Evolutionary conservation across 2,329 filamentous ascomycete genomes (phyloP), one percentile per base, ranked within the genome.

Genomic region (Ilyonectria sp.): DNA sequence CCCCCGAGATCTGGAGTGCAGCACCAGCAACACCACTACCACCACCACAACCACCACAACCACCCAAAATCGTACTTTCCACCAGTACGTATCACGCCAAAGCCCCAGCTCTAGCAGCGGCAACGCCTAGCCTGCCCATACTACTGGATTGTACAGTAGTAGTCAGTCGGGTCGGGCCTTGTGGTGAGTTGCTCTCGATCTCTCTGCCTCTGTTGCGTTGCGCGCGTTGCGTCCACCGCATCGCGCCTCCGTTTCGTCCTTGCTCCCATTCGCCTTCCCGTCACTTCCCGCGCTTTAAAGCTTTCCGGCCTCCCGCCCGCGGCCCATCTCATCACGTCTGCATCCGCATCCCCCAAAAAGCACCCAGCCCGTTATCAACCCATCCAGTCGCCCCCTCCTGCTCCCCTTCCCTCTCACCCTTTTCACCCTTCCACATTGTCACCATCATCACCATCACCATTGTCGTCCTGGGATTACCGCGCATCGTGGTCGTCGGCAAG

Each of bases 281-380:
- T 71, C 68, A 67, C 67, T 72, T 75, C 72, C 74, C 74, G 74
- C 58, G 50, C 58, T 74, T 65, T 58, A 63, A 73, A 70, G 69
- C 63, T 65, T 69, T 68, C 72, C 68, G 74, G 72, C 68, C 56
- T 74, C 68, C 72, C 68, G 72, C 54, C 69, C 59, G 62, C 61
- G 65, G 62, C 60, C 72, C 62, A 69, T 68, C 64, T 64, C 68
- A 72, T 56, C 64, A 64, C 70, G 69, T 50, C 68, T 63, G 60
- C 67, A 70, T 69, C 65, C 54, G 49, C 63, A 53, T 53, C 59
- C 52, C 40, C 43, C 57, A 46, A 53, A 53, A 52, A 52, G 43
- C 50, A 54, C 29, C 56, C 56, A 49, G 52, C 37, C 53, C 57
- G 40, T 65, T 65, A 68, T 68, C 65, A 68, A 54, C 56, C 46